phyloP scores from a whole-genome alignment of 768 basidiomycete genomes.

The Tricholoma flavovirens region DNA sequence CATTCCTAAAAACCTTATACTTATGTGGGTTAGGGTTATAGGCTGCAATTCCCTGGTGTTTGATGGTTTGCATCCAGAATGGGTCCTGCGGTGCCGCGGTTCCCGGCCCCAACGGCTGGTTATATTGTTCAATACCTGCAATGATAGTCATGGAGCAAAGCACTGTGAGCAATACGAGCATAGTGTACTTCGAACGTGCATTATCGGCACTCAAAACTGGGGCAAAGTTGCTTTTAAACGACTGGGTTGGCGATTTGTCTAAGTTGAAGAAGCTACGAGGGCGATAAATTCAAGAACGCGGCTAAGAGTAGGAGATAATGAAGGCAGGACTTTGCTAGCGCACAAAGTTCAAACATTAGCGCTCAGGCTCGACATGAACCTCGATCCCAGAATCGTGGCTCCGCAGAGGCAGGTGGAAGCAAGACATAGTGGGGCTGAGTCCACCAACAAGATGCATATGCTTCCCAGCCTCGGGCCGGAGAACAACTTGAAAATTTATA shows the following conservation, averaged over 20 bases:
- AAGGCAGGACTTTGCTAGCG: not conserved
- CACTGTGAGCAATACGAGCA: not conserved
- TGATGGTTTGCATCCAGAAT: conserved; percentile 69
- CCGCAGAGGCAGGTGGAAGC: too few species aligned
- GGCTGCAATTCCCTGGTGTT: conserved; percentile 65
- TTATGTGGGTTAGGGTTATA: conserved; percentile 48
- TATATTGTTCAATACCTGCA: not conserved
- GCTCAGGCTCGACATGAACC: too few species aligned
- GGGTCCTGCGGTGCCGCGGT: conserved; percentile 49
- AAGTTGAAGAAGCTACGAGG: not conserved
- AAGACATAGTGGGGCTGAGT: too few species aligned
- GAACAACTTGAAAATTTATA: too few species aligned
- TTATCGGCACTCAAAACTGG: not conserved
- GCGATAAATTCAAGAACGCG: not conserved
- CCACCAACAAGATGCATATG: too few species aligned
- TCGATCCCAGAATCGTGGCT: too few species aligned
- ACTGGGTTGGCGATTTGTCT: not conserved
- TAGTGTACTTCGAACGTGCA: not conserved
- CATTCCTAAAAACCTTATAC: conserved; percentile 75
- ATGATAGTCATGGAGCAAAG: not conserved
- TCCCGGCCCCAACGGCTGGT: conserved; percentile 34
- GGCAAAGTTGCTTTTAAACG: not conserved
- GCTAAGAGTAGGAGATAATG: not conserved
- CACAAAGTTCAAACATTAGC: too few species aligned
- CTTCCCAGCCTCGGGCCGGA: too few species aligned